Evolutionary conservation across 2,329 filamentous ascomycete species (phyloP), one percentile per base, ranked within the genome.

Genomic region (Beauveria caledonica): DNA sequence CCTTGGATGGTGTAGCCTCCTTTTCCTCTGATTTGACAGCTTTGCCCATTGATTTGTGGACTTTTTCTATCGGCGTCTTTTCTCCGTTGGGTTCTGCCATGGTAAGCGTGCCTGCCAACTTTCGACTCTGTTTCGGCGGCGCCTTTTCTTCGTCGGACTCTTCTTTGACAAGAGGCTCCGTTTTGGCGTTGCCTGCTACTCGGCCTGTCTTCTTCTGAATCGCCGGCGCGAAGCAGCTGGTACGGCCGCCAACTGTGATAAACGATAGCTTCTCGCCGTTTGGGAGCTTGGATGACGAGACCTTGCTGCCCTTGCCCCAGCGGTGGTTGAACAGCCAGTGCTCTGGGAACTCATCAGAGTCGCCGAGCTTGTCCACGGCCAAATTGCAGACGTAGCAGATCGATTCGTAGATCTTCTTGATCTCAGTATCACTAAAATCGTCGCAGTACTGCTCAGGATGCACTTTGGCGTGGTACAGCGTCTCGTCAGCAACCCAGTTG

Each of bases 401-500:
- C 0, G 86, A 82, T 9, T 85, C 78, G 71, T 94, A 87, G 2
- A 99, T 78, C 44, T 78, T 79, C 64, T 83, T 80, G 63, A 95
- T 84, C 71, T 97, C 87, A 0, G 76, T 80, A 36, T 89, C 84
- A 63, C 72, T 80, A 65, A 97, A 88, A 0, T 89, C 89, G 68
- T 97, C 87, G 73, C 88, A 91, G 74, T 95, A 95, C 71, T 96
- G 91, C 71, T 97, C 93, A 0, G 94, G 94, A 66, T 99, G 93
- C 17, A 97, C 81, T 54, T 83, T 86, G 5, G 94, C 89, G 66
- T 97, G 87, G 69, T 92, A 99, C 56, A 99, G 78, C 7, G 96
- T 87, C 72, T 99, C 94, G 70, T 99, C 94, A 1, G 88, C 92
- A 58, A 99, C 93, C 93, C 93, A 99, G 70, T 97, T 97, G 0